phyloP scores from a whole-genome alignment of 441 rosid species.

The Populus hybrid region DNA sequence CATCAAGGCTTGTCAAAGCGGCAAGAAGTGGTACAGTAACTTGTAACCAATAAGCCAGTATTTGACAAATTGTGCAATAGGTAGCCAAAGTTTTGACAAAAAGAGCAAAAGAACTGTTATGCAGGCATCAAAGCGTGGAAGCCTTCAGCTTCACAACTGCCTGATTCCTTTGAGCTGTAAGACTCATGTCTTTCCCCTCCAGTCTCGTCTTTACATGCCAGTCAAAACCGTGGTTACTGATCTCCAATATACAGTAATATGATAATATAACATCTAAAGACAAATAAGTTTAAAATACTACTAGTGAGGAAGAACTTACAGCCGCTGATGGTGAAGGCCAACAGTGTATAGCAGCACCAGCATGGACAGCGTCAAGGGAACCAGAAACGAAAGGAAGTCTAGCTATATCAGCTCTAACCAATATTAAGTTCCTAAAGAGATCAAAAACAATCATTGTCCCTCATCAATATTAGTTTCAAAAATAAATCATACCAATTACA shows the following conservation, averaged over 20 bases:
- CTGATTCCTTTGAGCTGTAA: neutral
- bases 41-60: neutral
- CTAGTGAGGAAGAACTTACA: slow-evolving; percentile 38
- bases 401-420: slow-evolving; percentile 86
- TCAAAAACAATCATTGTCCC: slow-evolving; percentile 27
- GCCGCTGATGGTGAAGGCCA: slow-evolving; percentile 90
- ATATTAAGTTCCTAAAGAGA: slow-evolving; percentile 52
- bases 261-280: neutral
- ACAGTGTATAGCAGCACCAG: slow-evolving; percentile 89
- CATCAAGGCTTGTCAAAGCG: neutral
- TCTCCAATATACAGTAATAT: neutral
- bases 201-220: neutral
- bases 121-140: neutral
- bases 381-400: slow-evolving; percentile 71
- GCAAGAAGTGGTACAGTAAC: neutral
- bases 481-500: slow-evolving; percentile 8
- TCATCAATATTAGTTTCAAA: slow-evolving; percentile 67
- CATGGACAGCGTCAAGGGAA: slow-evolving; percentile 83
- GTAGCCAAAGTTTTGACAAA: neutral
- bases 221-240: neutral
- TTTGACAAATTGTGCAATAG: neutral
- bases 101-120: neutral
- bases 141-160: neutral
- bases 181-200: neutral
- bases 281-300: slow-evolving; percentile 1